Conservation (phyloP, 805 yeast genomes). For the Wilhelminamyces savonicus region DNA sequence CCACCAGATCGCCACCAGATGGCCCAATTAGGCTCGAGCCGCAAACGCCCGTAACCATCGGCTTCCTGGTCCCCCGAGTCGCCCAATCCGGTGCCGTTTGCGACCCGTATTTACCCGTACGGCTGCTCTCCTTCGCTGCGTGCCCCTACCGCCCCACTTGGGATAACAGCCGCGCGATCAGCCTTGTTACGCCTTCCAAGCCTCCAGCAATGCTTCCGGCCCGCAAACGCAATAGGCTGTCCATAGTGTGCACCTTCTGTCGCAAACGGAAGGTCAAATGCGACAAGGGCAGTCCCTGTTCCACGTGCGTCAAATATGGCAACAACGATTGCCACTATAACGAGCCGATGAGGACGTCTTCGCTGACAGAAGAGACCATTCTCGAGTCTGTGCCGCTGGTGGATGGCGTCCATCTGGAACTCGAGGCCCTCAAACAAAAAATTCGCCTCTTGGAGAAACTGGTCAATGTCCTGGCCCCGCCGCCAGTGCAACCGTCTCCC, state of each 20-base stretch:
- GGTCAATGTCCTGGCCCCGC: constrained; percentile 2
- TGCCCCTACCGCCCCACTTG: too few species aligned
- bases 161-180: too few species aligned
- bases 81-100: too few species aligned
- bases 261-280: constrained; percentile 45
- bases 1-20: too few species aligned
- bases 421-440: constrained; percentile 12
- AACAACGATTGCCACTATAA: constrained; percentile 24
- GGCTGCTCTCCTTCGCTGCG: too few species aligned
- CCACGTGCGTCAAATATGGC: constrained; percentile 25
- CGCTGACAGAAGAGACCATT: background rate
- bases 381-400: background rate
- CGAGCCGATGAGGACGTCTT: constrained; percentile 2
- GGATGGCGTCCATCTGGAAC: constrained; percentile 9
- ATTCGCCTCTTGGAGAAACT: constrained; percentile 12
- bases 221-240: constrained; percentile 38
- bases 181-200: too few species aligned
- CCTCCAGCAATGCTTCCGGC: background rate
- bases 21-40: too few species aligned
- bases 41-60: too few species aligned
- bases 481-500: too few species aligned
- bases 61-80: too few species aligned
- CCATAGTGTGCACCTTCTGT: constrained; percentile 43
- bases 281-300: constrained; percentile 40
- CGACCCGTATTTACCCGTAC: too few species aligned